Evolutionary conservation across 1,284 basidiomycete genomes (phyloP), one percentile per base, ranked within the genome.

Genomic region (Singerocomus rubriflavus): DNA sequence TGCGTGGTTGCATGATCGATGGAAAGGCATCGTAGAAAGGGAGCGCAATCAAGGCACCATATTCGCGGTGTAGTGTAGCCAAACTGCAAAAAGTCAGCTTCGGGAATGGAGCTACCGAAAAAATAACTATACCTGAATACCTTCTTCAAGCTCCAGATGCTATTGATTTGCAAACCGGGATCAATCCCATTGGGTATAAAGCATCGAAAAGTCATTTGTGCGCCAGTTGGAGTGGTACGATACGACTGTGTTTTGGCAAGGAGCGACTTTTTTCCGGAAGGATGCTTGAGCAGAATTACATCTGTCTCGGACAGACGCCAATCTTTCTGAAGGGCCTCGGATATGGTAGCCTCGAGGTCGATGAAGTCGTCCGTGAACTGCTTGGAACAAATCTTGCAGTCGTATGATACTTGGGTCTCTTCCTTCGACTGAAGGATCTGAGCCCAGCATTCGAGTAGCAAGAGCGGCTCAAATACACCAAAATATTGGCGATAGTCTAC

Each of bases 61-160:
- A 99, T 72, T 99, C 97, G 46, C 97, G 87, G 61, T 94, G 83
- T 21, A 96, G 77, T 0, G 97, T 99, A 52, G 88, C 91, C 58
- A 99, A 72, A 57, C 94, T 97, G 41, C 26, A 49, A 37, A 39
- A 30, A n/a, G 34, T 55, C 31, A 52, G 49, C 21, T 5, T 46
- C 31, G 6, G 32, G 31, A 25, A 54, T 34, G 29, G 37, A 31
- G 9, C 37, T 21, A 11, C 8, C 45, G 21, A 21, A 45, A 32
- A 60, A 54, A 34, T 16, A 39, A 17, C 70, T 77, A 55, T 59
- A 93, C 90, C 89, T 89, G 55, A 94, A 82, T 14, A 96, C 81
- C 67, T 92, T 96, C 58, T 79, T 80, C 38, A 98, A 56, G 42
- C 75, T 72, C 91, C 94, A 97, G 44, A 76, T 74, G 0, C 84